A percentile compares a stretch with the other conserved stretches of the same genome.
Conservation (phyloP, 306 rosid species). For the Glycyrrhiza uralensis region DNA sequence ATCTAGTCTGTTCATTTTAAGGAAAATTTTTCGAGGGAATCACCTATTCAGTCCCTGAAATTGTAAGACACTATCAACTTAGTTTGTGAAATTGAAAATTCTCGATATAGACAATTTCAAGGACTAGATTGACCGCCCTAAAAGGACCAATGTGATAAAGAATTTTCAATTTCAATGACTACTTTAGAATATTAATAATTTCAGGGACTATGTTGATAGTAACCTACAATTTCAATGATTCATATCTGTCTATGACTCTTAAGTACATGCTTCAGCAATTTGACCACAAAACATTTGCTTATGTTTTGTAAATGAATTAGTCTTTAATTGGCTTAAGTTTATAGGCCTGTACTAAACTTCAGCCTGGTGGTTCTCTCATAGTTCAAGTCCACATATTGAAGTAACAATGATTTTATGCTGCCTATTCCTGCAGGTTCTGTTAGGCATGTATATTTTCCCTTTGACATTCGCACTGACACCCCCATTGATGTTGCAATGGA, state of each 20-base stretch:
- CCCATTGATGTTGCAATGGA: conserved; percentile 77
- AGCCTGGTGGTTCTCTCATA: neutral
- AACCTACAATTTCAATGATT: too few species aligned
- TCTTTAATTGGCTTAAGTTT: neutral
- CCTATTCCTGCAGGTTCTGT: conserved; percentile 53
- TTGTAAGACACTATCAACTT: too few species aligned
- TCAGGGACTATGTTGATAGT: too few species aligned
- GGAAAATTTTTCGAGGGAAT: neutral
- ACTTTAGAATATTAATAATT: too few species aligned
- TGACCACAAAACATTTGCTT: neutral
- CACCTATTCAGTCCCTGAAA: too few species aligned
- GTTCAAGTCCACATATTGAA: neutral
- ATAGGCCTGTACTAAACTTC: neutral
- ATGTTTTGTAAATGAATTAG: neutral
- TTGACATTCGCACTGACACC: conserved; percentile 69
- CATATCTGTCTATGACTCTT: neutral
- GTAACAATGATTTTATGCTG: neutral
- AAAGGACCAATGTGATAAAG: too few species aligned
- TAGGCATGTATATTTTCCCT: conserved; percentile 81
- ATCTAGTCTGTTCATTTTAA: neutral
- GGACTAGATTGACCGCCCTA: too few species aligned
- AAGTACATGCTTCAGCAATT: neutral
- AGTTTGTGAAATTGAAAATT: too few species aligned
- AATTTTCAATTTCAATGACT: too few species aligned
- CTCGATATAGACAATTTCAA: too few species aligned